These are phyloP conservation scores for Nemania diffusa DNA, from an alignment of 2,329 filamentous ascomycete species.

Conservation along the genomic window DNA sequence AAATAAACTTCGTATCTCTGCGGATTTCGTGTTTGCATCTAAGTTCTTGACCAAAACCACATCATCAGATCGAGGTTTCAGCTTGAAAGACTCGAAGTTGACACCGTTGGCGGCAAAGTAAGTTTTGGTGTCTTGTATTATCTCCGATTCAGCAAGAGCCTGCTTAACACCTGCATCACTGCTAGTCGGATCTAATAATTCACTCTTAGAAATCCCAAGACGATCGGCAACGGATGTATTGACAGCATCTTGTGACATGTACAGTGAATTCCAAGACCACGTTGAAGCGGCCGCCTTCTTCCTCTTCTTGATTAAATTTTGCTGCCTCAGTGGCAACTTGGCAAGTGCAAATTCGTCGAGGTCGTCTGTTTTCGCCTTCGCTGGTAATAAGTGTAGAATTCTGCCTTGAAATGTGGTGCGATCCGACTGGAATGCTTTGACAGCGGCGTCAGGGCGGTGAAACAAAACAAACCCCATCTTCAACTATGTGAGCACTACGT, in stretches of 20 bases:
- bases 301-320: constrained; percentile 88
- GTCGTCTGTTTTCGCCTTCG: constrained; percentile 81
- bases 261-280: constrained; percentile 99
- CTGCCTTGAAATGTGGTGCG: constrained; percentile 91
- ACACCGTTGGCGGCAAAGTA: constrained; percentile 91
- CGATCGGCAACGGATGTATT: constrained; percentile 88
- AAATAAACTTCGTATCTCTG: constrained; percentile 83
- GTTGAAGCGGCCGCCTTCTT: constrained; percentile 78
- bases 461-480: constrained; percentile 86
- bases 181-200: constrained; percentile 93
- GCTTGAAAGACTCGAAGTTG: constrained; percentile 91
- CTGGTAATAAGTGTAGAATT: constrained; percentile 88
- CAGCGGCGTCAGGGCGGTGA: constrained; percentile 74
- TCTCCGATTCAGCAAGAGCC: constrained; percentile 93
- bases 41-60: constrained; percentile 96
- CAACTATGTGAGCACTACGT: constrained; percentile 26
- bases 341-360: constrained; percentile 90
- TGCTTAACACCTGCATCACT: constrained; percentile 95
- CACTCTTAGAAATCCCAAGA: constrained; percentile 88
- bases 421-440: constrained; percentile 83
- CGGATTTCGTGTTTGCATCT: constrained; percentile 80
- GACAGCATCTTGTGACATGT: constrained; percentile 96
- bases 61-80: constrained; percentile 82
- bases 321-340: constrained; percentile 92
- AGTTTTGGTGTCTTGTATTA: constrained; percentile 94